Conservation (phyloP, 2,329 filamentous ascomycete species). For the Metarhizium humberi region DNA sequence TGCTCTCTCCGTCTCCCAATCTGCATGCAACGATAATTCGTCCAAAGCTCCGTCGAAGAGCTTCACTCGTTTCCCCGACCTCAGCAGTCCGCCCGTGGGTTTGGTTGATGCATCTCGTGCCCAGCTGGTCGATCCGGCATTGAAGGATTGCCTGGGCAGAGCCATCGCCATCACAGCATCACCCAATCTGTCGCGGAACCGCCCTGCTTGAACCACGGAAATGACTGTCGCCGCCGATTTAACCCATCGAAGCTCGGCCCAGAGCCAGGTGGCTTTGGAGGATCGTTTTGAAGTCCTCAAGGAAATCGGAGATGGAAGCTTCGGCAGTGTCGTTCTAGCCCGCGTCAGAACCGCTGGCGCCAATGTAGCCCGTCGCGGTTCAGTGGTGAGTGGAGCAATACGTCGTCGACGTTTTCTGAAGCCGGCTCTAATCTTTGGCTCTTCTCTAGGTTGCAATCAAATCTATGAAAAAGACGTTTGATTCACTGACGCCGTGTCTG, state of each 20-base stretch:
- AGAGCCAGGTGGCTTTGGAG: constrained; percentile 61
- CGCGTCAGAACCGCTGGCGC: constrained; percentile 86
- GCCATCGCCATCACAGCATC: neutral
- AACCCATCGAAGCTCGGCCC: constrained; percentile 56
- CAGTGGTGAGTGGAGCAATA: constrained; percentile 59
- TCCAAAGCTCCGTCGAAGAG: constrained; percentile 15
- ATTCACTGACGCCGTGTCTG: constrained; percentile 80
- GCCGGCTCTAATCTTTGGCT: neutral
- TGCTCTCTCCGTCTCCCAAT: constrained; percentile 8
- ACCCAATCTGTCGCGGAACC: neutral
- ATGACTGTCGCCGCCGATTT: constrained; percentile 75
- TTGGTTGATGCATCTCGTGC: constrained; percentile 6
- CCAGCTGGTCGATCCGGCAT: constrained; percentile 1
- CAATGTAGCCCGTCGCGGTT: constrained; percentile 79
- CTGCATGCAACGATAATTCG: constrained; percentile 28
- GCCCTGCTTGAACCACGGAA: neutral
- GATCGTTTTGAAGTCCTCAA: constrained; percentile 96
- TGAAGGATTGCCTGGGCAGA: constrained; percentile 1
- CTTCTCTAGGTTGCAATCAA: constrained; percentile 84
- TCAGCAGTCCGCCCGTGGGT: constrained; percentile 14
- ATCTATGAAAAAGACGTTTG: constrained; percentile 99
- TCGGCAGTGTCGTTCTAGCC: constrained; percentile 88
- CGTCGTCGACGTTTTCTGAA: constrained; percentile 8
- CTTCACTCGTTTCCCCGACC: constrained; percentile 2
- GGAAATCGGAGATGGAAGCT: constrained; percentile 97